Conservation (phyloP, 192 early-diverging fungal species). For the Coemansia sp. region DNA sequence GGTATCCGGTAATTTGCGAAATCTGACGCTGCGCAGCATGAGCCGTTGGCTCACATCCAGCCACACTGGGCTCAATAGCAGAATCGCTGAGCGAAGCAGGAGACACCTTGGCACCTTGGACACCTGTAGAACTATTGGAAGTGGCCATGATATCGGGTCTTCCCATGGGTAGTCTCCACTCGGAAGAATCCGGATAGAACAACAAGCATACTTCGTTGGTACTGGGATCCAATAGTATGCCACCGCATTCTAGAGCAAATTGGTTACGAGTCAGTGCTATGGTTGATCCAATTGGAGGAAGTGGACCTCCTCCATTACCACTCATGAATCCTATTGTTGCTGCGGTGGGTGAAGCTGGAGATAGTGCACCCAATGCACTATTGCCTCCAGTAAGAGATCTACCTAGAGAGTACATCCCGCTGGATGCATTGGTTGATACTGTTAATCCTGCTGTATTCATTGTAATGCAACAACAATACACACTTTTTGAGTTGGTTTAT, state of each 20-base stretch:
- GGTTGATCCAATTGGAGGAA: neutral
- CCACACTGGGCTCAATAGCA: constrained; percentile 18
- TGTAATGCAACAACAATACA: no score
- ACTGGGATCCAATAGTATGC: constrained; percentile 39
- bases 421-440: constrained; percentile 7
- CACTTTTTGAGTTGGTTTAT: no score
- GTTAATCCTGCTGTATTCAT: constrained; percentile 11
- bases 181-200: constrained; percentile 51
- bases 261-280: constrained; percentile 40
- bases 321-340: neutral
- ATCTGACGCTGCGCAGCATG: constrained; percentile 45
- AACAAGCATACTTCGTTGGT: constrained; percentile 52
- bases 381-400: constrained; percentile 13
- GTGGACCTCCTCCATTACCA: neutral
- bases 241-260: constrained; percentile 44
- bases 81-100: neutral
- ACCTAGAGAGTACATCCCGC: constrained; percentile 2
- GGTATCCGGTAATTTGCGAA: constrained; percentile 42
- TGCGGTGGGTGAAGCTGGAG: neutral
- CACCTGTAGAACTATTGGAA: neutral
- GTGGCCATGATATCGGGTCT: constrained; percentile 25
- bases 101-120: no score
- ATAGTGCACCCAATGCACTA: neutral
- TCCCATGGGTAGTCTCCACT: constrained; percentile 52
- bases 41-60: constrained; percentile 43